Evolutionary conservation across 2,329 filamentous ascomycete species (phyloP), one percentile per base, ranked within the genome.

Genomic region (Beauveria bassiana): DNA sequence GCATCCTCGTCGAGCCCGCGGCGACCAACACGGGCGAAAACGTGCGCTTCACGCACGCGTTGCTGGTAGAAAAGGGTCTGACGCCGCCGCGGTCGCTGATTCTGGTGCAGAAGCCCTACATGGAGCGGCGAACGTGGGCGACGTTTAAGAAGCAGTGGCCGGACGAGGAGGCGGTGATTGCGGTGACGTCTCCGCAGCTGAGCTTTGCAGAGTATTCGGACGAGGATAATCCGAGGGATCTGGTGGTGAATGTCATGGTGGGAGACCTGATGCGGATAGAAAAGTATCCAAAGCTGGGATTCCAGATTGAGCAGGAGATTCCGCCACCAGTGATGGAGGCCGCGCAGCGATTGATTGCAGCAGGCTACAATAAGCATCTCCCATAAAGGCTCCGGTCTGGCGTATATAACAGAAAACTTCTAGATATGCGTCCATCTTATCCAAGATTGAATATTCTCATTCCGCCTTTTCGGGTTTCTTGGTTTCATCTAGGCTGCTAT

Each of bases 61-160:
- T 79, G 10, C 67, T 80, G 1, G 50, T 59, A 18, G 65, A 70
- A 14, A 67, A 54, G 24, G 65, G 69, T 0, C 49, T 76, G 1
- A 59, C 71, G 0, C 59, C 24, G 24, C 24, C 62, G 1, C 62
- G 66, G 34, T 73, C 70, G 2, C 72, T 79, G 34, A 68, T 79
- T 18, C 69, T 79, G 1, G 77, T 79, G 9, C 78, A 80, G 66
- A 80, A 79, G 67, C 77, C 77, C 26, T 79, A 79, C 62, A 80
- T 79, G 78, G 77, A 79, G 67, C 68, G 77, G 40, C 67, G 78
- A 6, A 78, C 77, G 5, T 79, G 74, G 47, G 77, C 77, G 1
- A 80, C 77, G 0, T 79, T 79, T 62, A 70, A 69, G 62, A 77
- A 74, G 69, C 78, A 79, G 68, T 79, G 78, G 78, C 77, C 76